Conservation (phyloP, 208 protist genomes). For the Leishmania braziliensis region DNA sequence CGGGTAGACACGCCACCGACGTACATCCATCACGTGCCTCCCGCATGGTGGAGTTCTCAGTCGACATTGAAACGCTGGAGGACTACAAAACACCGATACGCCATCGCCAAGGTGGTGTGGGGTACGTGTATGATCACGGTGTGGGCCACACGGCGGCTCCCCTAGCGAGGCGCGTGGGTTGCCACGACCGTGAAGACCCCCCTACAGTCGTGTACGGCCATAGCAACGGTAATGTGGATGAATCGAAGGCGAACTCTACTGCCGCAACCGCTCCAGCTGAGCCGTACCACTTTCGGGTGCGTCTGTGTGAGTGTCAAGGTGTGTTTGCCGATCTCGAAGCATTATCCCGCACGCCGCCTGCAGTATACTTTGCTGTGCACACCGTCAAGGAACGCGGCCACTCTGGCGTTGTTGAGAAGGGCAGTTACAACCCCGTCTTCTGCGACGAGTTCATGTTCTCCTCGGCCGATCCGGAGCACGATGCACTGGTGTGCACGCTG, state of each 20-base stretch:
- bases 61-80: constrained; percentile 20
- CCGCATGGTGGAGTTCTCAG: constrained; percentile 16
- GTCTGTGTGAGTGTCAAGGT: constrained; percentile 49
- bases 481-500: constrained; percentile 73
- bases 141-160: background rate
- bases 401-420: constrained; percentile 46
- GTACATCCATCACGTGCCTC: background rate
- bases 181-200: background rate
- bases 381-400: constrained; percentile 60
- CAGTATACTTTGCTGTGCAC: constrained; percentile 64
- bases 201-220: background rate
- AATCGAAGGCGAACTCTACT: background rate
- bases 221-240: background rate
- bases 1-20: constrained; percentile 5
- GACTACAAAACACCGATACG: constrained; percentile 31
- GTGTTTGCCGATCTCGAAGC: constrained; percentile 47
- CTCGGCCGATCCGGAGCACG: constrained; percentile 45
- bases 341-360: constrained; percentile 23
- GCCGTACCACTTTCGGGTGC: constrained; percentile 51
- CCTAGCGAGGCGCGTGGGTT: background rate
- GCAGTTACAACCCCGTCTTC: constrained; percentile 58
- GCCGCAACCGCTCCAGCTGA: background rate
- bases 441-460: constrained; percentile 83
- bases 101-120: constrained; percentile 10
- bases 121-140: constrained; percentile 24